phyloP scores from a whole-genome alignment of 2,329 filamentous ascomycete species.

The Chrysoporthe cubensis region DNA sequence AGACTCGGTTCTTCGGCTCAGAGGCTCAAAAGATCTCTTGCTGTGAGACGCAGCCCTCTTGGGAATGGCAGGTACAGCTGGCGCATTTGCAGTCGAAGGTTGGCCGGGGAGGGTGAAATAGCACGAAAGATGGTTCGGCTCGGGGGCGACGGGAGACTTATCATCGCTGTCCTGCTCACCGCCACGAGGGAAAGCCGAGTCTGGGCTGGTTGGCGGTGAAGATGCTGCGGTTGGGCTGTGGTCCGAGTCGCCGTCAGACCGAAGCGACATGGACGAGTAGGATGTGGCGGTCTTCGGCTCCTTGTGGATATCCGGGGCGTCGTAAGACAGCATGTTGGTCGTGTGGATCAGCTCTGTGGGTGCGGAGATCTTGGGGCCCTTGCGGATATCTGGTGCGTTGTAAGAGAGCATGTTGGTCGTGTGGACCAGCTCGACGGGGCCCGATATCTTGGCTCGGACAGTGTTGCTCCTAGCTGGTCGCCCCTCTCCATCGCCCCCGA shows the following conservation, averaged over 20 bases:
- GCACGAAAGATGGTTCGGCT: slow-evolving; percentile 69
- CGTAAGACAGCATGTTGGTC: slow-evolving; percentile 95
- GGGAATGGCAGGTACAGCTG: slow-evolving; percentile 62
- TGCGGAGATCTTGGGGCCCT: slow-evolving; percentile 72
- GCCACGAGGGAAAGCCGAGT: slow-evolving; percentile 55
- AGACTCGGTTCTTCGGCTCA: slow-evolving; percentile 57
- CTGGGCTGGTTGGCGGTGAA: slow-evolving; percentile 71
- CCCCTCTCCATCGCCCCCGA: slow-evolving; percentile 44
- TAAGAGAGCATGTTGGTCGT: slow-evolving; percentile 97
- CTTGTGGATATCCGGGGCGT: slow-evolving; percentile 77
- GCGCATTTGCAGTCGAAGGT: slow-evolving; percentile 48
- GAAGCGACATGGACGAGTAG: slow-evolving; percentile 55
- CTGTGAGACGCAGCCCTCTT: slow-evolving; percentile 83
- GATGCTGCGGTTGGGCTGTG: slow-evolving; percentile 59
- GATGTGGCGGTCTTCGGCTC: slow-evolving; percentile 48
- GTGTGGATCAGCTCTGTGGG: slow-evolving; percentile 89
- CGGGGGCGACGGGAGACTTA: slow-evolving; percentile 55
- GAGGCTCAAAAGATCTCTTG: slow-evolving; percentile 76
- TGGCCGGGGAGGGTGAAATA: slow-evolving; percentile 64
- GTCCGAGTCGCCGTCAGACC: slow-evolving; percentile 76
- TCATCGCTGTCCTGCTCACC: slow-evolving; percentile 33
- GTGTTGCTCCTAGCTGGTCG: slow-evolving; percentile 54
- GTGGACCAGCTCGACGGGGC: slow-evolving; percentile 83
- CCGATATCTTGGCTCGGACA: slow-evolving; percentile 78
- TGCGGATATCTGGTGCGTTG: slow-evolving; percentile 81